These are phyloP conservation scores for Globisporangium heterothallicum DNA, from an alignment of 352 stramenopile genomes.

Conservation along the genomic window DNA sequence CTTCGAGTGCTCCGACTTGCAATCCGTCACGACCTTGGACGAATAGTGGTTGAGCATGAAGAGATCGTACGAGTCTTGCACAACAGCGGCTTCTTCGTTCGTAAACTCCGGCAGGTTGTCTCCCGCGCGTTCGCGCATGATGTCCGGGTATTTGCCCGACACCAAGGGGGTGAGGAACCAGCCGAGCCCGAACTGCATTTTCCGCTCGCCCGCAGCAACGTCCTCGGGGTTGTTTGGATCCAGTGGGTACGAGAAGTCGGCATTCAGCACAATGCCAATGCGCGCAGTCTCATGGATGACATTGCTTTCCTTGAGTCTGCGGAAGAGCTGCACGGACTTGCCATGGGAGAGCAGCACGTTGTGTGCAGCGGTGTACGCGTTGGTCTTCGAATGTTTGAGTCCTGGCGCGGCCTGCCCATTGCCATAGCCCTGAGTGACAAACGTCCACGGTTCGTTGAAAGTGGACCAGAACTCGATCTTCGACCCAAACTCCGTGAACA, in stretches of 20 bases:
- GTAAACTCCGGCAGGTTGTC: constrained; percentile 87
- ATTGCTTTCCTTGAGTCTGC: constrained; percentile 23
- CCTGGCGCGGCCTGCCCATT: constrained; percentile 42
- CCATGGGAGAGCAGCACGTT: constrained; percentile 89
- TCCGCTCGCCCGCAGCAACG: constrained; percentile 62
- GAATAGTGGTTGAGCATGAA: constrained; percentile 95
- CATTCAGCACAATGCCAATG: constrained; percentile 91
- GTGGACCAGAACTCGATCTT: constrained; percentile 92
- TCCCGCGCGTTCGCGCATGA: constrained; percentile 82
- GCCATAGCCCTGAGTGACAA: constrained; percentile 40
- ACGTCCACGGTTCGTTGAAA: constrained; percentile 91
- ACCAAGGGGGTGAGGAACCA: constrained; percentile 91
- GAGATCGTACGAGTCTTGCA: constrained; percentile 89
- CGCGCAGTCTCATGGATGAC: constrained; percentile 41
- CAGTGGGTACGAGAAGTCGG: constrained; percentile 71
- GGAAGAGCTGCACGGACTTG: constrained; percentile 75
- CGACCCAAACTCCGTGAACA: constrained; percentile 87
- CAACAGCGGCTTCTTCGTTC: constrained; percentile 41
- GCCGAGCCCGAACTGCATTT: constrained; percentile 86
- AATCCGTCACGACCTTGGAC: constrained; percentile 53
- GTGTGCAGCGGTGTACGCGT: constrained; percentile 60
- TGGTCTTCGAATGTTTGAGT: constrained; percentile 24
- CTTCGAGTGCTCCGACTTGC: constrained; percentile 29
- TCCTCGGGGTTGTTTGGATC: constrained; percentile 47
- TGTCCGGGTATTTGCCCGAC: constrained; percentile 85